Conservation (phyloP, 2,329 filamentous ascomycete species). For the Aspergillus amoenus region DNA sequence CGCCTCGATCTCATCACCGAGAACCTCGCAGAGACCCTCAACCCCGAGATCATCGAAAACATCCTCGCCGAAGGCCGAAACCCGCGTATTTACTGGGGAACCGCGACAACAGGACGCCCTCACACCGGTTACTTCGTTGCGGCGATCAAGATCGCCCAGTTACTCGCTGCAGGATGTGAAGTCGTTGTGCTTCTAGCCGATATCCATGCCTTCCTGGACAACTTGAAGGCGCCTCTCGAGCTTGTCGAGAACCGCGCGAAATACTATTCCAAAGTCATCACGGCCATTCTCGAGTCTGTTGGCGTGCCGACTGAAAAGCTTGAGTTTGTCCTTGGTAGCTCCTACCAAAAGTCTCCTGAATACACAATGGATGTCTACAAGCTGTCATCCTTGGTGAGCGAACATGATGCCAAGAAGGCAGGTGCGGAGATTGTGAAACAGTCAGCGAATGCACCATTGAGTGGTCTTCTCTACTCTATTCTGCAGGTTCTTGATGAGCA, state of each 20-base stretch:
- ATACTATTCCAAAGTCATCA: slow-evolving; percentile 81
- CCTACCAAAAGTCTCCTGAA: slow-evolving; percentile 65
- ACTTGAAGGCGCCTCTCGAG: slow-evolving; percentile 73
- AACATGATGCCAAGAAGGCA: slow-evolving; percentile 84
- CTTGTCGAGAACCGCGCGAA: slow-evolving; percentile 77
- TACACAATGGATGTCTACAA: slow-evolving; percentile 91
- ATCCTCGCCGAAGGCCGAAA: slow-evolving; percentile 30
- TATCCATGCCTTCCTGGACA: slow-evolving; percentile 57
- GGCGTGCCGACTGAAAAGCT: slow-evolving; percentile 77
- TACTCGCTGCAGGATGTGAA: slow-evolving; percentile 80
- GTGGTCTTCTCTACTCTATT: slow-evolving; percentile 76
- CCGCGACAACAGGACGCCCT: slow-evolving; percentile 2
- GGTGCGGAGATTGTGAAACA: slow-evolving; percentile 96
- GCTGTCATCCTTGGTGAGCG: slow-evolving; percentile 56
- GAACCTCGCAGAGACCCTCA: slow-evolving; percentile 79
- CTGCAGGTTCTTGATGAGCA: slow-evolving; percentile 91
- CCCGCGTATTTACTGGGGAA: slow-evolving; percentile 35
- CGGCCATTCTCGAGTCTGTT: slow-evolving; percentile 70
- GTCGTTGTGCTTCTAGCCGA: slow-evolving; percentile 72
- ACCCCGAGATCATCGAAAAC: slow-evolving; percentile 55
- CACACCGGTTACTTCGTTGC: slow-evolving; percentile 53
- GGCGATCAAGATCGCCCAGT: slow-evolving; percentile 84
- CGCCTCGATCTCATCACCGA: slow-evolving; percentile 64
- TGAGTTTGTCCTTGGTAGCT: slow-evolving; percentile 79
- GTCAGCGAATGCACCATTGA: slow-evolving; percentile 70